These are phyloP conservation scores for Citrus medica DNA, from an alignment of 345 rosid genomes.

Conservation along the genomic window DNA sequence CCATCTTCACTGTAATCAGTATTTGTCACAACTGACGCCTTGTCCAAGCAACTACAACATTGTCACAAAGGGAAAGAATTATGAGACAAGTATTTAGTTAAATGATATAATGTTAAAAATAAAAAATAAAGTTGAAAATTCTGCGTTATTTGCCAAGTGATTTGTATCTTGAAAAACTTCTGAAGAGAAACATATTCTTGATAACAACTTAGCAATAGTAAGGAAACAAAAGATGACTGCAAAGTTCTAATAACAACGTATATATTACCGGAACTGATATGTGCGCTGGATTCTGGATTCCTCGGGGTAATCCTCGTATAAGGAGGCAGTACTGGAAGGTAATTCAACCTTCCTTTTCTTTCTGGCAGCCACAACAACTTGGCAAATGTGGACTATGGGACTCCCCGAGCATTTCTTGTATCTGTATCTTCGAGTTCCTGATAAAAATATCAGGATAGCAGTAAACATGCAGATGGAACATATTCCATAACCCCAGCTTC, in stretches of 20 bases:
- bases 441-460: slow-evolving; percentile 53
- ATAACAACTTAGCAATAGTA: neutral
- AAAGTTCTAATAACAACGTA: neutral
- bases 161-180: neutral
- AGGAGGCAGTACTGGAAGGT: slow-evolving; percentile 41
- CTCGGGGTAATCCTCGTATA: slow-evolving; percentile 52
- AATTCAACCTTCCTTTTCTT: slow-evolving; percentile 45
- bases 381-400: slow-evolving; percentile 74
- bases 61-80: neutral
- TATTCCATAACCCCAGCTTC: slow-evolving; percentile 64
- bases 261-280: slow-evolving; percentile 51
- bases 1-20: slow-evolving; percentile 27
- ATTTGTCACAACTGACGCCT: slow-evolving; percentile 44
- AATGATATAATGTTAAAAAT: neutral
- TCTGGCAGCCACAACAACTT: slow-evolving; percentile 61
- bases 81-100: neutral
- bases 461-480: slow-evolving; percentile 57
- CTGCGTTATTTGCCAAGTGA: neutral
- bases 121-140: neutral
- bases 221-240: neutral
- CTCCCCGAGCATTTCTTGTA: slow-evolving; percentile 76
- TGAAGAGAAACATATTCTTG: neutral
- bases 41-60: slow-evolving; percentile 52
- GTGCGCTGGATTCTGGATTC: slow-evolving; percentile 55
- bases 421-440: slow-evolving; percentile 58